Percentiles rank a stretch among this genome's conserved stretches.
Conservation (phyloP, 352 stramenopile genomes). For the Phytopythium ostracodes region DNA sequence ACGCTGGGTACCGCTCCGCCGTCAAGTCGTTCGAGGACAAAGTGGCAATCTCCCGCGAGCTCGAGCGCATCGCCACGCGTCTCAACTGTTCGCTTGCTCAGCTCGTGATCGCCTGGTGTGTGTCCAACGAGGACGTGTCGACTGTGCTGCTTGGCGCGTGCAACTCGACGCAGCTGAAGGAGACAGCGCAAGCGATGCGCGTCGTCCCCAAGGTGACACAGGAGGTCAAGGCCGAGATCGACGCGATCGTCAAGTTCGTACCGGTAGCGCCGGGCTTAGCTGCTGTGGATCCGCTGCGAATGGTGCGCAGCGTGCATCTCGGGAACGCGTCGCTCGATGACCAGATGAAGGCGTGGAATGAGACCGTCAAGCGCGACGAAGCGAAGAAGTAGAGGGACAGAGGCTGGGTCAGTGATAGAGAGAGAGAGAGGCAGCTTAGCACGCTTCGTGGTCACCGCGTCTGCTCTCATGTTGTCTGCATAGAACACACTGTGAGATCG, state of each 20-base stretch:
- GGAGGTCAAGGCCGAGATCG: slow-evolving; percentile 40
- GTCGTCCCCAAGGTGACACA: slow-evolving; percentile 38
- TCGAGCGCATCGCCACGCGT: slow-evolving; percentile 31
- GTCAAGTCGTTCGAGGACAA: slow-evolving; percentile 17
- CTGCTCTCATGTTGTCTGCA: background rate
- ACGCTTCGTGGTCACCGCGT: too few relatives aligned
- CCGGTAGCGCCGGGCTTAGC: background rate
- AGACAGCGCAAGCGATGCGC: slow-evolving; percentile 46
- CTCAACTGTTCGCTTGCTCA: slow-evolving; percentile 37
- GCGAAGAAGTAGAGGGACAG: background rate
- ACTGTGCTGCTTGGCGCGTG: slow-evolving; percentile 53
- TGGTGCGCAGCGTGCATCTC: slow-evolving; percentile 1
- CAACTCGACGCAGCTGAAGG: slow-evolving; percentile 31
- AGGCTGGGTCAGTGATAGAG: too few relatives aligned
- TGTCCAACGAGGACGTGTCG: slow-evolving; percentile 47
- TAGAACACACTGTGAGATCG: background rate
- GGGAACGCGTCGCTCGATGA: background rate
- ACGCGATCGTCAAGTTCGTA: slow-evolving; percentile 24
- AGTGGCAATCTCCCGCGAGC: slow-evolving; percentile 19
- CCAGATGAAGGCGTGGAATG: background rate
- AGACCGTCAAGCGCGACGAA: slow-evolving; percentile 2
- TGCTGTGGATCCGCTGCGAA: background rate
- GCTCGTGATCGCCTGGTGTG: slow-evolving; percentile 57
- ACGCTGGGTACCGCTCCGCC: slow-evolving; percentile 21
- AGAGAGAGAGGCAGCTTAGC: too few relatives aligned